Base-by-base conservation (phyloP, 177 flowering plant genomes). In the Tripterygium wilfordii region DNA sequence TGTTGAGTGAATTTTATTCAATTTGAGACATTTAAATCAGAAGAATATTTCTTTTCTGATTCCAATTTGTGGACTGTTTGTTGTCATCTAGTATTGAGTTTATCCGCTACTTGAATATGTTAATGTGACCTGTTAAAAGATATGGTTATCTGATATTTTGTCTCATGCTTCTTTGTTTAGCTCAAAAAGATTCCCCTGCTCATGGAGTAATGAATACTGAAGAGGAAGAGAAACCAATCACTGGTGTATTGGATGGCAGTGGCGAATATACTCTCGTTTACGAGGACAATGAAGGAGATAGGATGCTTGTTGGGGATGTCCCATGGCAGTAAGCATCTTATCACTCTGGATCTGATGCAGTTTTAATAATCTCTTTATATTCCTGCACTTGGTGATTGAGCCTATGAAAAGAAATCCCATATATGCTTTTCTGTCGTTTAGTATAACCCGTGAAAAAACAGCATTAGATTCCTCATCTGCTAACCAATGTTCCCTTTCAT, bases 221-320 rank as follows among this genome's bases (percentile, higher is more conserved):
- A 41, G 80, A 60, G 32, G 82, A 74, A 50, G 74, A 56, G 61
- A 70, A 59, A 45, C 51, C 71, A 10, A 77, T 86, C 31, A 81
- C 80, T 0, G 96, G 85, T 15, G 57, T 86, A 42, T 61, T 89
- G 54, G 95, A 80, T 41, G 88, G 96, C 24, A 79, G 72, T 54
- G 94, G 99, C 27, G 99, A 89, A 74, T 92, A 86, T 70, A 89
- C 96, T 16, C 75, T 92, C 30, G 95, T 89, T 36, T 92, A 92
- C 59, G 97, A 89, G 64, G 97, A 92, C 59, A 70, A 84, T 49
- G 99, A 89, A 76, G 99, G 99, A 21, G 99, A 92, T 76, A 78
- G 80, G 70, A 81, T 92, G 88, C 82, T 92, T 50, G 95, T 82
- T 75, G 98, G 96, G 33, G 98, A 92, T 80, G 96, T 86, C 60